Evolutionary conservation across 257 asterid species (phyloP).

Genomic region (Coffea canephora): DNA sequence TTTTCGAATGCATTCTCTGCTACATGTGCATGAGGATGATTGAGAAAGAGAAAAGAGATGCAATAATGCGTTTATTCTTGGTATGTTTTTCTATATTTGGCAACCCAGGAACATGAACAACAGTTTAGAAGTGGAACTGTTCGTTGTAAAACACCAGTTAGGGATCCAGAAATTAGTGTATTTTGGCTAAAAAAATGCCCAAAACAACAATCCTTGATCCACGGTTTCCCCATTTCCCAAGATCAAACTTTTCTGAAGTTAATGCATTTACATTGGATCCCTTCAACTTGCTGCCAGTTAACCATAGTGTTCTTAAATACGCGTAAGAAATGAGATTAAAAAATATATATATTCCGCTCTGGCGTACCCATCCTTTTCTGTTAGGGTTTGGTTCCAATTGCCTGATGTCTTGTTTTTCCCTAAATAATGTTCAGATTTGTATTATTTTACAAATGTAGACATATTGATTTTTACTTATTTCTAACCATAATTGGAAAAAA

Average conservation of each 20-base stretch:
- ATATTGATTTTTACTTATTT: no score
- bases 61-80: background rate
- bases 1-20: background rate
- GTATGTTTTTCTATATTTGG: background rate
- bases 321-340: no score
- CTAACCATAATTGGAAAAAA: background rate
- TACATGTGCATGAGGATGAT: background rate
- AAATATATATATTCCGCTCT: background rate
- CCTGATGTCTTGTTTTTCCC: no score
- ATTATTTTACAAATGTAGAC: no score
- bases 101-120: background rate
- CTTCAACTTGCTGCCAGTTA: background rate
- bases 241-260: conserved; percentile 5
- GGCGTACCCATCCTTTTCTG: no score
- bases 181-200: no score
- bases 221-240: conserved; percentile 15
- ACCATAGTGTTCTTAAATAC: background rate
- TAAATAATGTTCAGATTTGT: no score
- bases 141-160: background rate
- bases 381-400: background rate
- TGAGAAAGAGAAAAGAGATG: background rate
- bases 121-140: no score
- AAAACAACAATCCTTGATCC: conserved; percentile 7
- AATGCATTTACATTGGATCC: conserved; percentile 8
- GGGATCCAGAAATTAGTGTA: background rate